phyloP scores from a whole-genome alignment of 352 stramenopile genomes.

The Phytophthora kernoviae region DNA sequence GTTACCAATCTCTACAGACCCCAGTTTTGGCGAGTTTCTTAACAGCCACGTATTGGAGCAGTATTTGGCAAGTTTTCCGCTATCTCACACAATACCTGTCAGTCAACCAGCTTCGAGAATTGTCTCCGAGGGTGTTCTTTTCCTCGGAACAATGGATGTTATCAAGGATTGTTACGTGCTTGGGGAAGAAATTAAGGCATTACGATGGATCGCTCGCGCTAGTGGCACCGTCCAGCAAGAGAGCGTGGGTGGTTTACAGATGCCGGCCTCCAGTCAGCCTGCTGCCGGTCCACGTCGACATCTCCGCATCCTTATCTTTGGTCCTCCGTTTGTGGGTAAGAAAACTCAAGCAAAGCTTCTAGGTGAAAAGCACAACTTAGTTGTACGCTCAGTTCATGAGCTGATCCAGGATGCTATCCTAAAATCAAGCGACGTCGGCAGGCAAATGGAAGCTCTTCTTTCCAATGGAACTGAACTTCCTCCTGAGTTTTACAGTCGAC shows the following conservation, averaged over 20 bases:
- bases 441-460: slow-evolving; percentile 31
- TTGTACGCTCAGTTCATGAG: slow-evolving; percentile 55
- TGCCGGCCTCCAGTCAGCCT: not conserved
- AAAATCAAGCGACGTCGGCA: slow-evolving; percentile 35
- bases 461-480: slow-evolving; percentile 46
- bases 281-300: slow-evolving; percentile 5
- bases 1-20: slow-evolving; percentile 6
- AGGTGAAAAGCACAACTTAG: slow-evolving; percentile 54
- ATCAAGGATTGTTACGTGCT: slow-evolving; percentile 58
- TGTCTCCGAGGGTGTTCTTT: slow-evolving; percentile 46
- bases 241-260: not conserved
- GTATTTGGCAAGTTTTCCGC: slow-evolving; percentile 49
- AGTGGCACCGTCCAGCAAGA: slow-evolving; percentile 1
- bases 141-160: slow-evolving; percentile 43
- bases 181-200: slow-evolving; percentile 67
- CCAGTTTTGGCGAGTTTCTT: slow-evolving; percentile 17
- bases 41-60: slow-evolving; percentile 45
- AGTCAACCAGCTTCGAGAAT: slow-evolving; percentile 17
- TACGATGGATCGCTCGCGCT: slow-evolving; percentile 54
- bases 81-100: slow-evolving; percentile 16
- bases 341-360: slow-evolving; percentile 55
- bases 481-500: slow-evolving; percentile 53
- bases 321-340: slow-evolving; percentile 68
- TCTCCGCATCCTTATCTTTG: slow-evolving; percentile 65
- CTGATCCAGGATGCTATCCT: slow-evolving; percentile 40